Evolutionary conservation across 495 filamentous ascomycete genomes (phyloP), one percentile per base, ranked within the genome.

Genomic region (Alectoria sarmentosa): DNA sequence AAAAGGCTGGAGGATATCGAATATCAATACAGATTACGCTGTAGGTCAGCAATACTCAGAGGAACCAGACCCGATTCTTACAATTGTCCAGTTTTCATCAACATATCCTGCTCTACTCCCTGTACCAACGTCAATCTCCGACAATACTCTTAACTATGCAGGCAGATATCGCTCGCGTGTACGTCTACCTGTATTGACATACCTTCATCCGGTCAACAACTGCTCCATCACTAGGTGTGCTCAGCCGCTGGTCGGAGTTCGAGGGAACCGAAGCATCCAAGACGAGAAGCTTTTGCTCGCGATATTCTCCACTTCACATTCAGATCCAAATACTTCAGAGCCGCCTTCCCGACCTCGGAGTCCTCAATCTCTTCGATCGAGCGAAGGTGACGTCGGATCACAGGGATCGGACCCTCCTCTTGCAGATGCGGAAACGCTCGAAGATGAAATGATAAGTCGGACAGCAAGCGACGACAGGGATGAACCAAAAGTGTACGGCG

Each of bases 171-270:
- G 94, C 41, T 98, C 94, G 0, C 83, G 91, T 58, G 85, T 86
- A 56, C 85, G 94, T 64, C 90, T 99, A 76, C 94, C 94, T 23
- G 88, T 86, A 13, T 78, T 98, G 42, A 89, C 90, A 38, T 99
- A 99, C 72, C 83, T 96, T 15, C 94, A 99, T 74, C 91, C 94
- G 3, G 81, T 98, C 64, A 99, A 98, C 75, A 96, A 95, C 73
- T 97, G 94, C 73, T 92, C 92, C 34, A 98, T 99, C 66, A 96
- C 93, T 5, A 81, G 94, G 66, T 95, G 92, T 72, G 94, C 95
- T 5, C 94, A 99, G 75, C 94, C 94, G 3, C 76, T 96, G 64
- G 89, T 92, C 23, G 94, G 94, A 28, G 84, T 98, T 19, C 83
- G 90, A 61, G 86, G 90, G 59, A 93, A 96, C 69, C 85, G 94